phyloP scores from a whole-genome alignment of 352 stramenopile genomes.

The Discostella stelligera region DNA sequence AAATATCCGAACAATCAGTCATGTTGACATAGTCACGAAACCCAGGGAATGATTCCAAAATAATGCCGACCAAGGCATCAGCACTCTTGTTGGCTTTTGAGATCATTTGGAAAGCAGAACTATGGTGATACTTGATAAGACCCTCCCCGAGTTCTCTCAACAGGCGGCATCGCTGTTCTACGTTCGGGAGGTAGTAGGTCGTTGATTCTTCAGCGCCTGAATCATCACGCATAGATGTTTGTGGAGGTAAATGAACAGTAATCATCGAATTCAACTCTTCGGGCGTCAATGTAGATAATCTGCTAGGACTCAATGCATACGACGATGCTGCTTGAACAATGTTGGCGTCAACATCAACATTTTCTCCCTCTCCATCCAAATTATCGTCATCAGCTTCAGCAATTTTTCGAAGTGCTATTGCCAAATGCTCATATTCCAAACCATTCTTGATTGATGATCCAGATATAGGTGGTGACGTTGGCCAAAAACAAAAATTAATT shows the following conservation, averaged over 20 bases:
- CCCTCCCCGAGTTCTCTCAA: conserved; percentile 71
- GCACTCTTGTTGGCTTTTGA: conserved; percentile 53
- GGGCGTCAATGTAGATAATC: conserved; percentile 41
- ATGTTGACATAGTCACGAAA: conserved; percentile 68
- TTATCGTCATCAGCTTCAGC: conserved; percentile 60
- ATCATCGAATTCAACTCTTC: conserved; percentile 49
- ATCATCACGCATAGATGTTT: not conserved
- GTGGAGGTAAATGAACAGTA: conserved; percentile 33
- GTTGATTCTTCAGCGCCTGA: conserved; percentile 1
- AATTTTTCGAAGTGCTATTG: conserved; percentile 68
- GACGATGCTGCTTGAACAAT: conserved; percentile 22
- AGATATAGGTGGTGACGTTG: conserved; percentile 18
- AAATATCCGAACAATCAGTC: not conserved
- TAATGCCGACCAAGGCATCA: conserved; percentile 58
- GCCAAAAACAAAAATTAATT: conserved; percentile 85
- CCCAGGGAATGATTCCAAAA: conserved; percentile 69
- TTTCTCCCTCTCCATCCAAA: conserved; percentile 2
- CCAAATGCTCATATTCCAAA: conserved; percentile 79
- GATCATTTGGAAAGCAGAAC: conserved; percentile 63
- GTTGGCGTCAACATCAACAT: not conserved
- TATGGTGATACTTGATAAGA: conserved; percentile 51
- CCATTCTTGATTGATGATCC: conserved; percentile 39
- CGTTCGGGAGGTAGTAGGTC: conserved; percentile 51
- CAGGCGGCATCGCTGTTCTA: conserved; percentile 57
- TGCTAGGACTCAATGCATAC: conserved; percentile 64